Percentiles rank a stretch among this genome's conserved stretches.
These are phyloP conservation scores for Pleurotus djamor DNA, from an alignment of 768 basidiomycete species.

Conservation along the genomic window DNA sequence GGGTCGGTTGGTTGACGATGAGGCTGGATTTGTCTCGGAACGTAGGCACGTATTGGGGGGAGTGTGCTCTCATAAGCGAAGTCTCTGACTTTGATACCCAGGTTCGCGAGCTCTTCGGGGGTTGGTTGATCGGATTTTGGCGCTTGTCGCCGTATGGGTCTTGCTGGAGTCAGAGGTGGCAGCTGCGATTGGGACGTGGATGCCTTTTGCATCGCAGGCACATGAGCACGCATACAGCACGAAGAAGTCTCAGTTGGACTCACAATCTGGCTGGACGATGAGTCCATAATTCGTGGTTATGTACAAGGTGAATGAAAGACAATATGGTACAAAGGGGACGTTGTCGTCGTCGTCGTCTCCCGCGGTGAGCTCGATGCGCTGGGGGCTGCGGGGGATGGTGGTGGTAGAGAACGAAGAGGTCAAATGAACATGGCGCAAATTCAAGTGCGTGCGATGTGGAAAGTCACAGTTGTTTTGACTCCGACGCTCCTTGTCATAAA, in stretches of 20 bases:
- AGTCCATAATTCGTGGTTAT: not conserved
- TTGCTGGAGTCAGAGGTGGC: not conserved
- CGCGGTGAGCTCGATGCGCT: too few relatives aligned
- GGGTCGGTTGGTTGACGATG: constrained; percentile 33
- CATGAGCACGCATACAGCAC: too few relatives aligned
- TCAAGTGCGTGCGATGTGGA: not conserved
- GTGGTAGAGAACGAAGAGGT: not conserved
- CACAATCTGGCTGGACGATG: not conserved
- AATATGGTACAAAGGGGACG: not conserved
- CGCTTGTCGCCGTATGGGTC: constrained; percentile 5
- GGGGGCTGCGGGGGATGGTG: not conserved
- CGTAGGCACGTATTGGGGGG: constrained; percentile 55
- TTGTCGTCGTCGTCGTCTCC: not conserved
- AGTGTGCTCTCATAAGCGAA: constrained; percentile 70
- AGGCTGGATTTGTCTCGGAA: constrained; percentile 49
- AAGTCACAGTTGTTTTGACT: not conserved
- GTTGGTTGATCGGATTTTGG: constrained; percentile 22
- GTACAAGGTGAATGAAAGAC: not conserved
- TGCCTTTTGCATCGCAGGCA: not conserved
- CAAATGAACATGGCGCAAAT: not conserved
- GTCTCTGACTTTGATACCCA: constrained; percentile 52
- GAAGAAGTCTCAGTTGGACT: not conserved
- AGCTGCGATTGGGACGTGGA: not conserved
- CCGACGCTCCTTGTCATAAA: not conserved
- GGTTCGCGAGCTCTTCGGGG: constrained; percentile 18